phyloP scores from a whole-genome alignment of 805 yeast genomes.

The Pichia exigua region DNA sequence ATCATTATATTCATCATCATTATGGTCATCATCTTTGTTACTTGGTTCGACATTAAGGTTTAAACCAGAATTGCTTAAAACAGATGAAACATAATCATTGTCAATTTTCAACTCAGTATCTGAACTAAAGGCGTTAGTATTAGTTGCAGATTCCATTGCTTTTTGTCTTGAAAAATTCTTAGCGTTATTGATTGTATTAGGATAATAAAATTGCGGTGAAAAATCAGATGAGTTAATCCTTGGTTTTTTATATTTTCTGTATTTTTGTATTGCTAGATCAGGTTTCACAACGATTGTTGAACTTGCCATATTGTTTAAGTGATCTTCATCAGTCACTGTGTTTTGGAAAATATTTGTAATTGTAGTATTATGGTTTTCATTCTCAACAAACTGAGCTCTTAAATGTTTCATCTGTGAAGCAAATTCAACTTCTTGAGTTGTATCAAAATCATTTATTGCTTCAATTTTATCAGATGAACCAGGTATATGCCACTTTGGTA shows the following conservation, averaged over 20 bases:
- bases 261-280: background rate
- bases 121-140: background rate
- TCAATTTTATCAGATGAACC: conserved; percentile 3
- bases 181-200: background rate
- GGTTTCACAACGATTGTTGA: background rate
- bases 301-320: background rate
- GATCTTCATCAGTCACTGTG: background rate
- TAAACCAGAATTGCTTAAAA: background rate
- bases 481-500: conserved; percentile 13
- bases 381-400: conserved; percentile 27
- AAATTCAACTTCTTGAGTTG: conserved; percentile 40
- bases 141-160: conserved; percentile 5
- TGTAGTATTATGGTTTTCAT: conserved; percentile 3
- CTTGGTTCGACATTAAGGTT: background rate
- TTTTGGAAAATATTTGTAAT: background rate
- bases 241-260: background rate
- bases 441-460: conserved; percentile 35
- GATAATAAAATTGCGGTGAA: conserved; percentile 3
- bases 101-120: background rate
- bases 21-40: background rate
- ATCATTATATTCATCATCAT: background rate
- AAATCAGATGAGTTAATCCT: background rate
- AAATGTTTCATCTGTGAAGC: conserved; percentile 41
- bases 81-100: background rate
- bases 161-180: conserved; percentile 2